Base-by-base conservation (phyloP, 148 eudicot genomes). In the Oxyria digyna region DNA sequence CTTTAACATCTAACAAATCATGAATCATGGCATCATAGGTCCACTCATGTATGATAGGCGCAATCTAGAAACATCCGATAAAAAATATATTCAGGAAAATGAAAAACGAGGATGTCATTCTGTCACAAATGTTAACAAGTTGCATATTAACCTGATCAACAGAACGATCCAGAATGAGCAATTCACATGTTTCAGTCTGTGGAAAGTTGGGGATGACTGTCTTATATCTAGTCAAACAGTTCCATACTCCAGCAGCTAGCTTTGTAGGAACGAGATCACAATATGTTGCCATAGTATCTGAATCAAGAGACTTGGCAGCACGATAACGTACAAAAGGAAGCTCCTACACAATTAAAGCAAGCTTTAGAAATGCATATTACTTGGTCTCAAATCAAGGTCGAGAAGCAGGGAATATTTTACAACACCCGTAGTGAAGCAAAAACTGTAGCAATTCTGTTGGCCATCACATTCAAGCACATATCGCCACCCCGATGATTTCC, bases 31-130 rank as follows among this genome's bases (percentile, higher is more conserved):
- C 96, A 77, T 89, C 98, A 82, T 93, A 89, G 50, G 98, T 93
- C 98, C 98, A 93, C 77, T 93, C 98, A 76, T 93, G 98, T 75
- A 93, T 93, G 38, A 93, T 75, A 67, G 98, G 98, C 73, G 98
- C 91, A 81, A 93, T 87, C 98, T 93, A 74, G 72, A 74, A 72
- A 72, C 35, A 2, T 49, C 7, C 15, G 33, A 78, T 23, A 45
- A 70, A 67, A 40, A 5, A 14, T 23, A 66, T 52, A 73, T 21
- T 69, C 67, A 75, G 52, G 48, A 57, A 52, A 41, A 42, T 68
- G 55, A 23, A 33, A 46, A 55, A 23, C 24, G 12, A 41, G 10
- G 67, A 11, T 20, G 13, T 67, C 50, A 37, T 26, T 43, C 4
- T 33, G 26, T 13, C 50, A 46, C 29, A 68, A 41, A 75, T 0